Base-by-base conservation (phyloP, 495 filamentous ascomycete genomes). In the Bombardia bombarda region DNA sequence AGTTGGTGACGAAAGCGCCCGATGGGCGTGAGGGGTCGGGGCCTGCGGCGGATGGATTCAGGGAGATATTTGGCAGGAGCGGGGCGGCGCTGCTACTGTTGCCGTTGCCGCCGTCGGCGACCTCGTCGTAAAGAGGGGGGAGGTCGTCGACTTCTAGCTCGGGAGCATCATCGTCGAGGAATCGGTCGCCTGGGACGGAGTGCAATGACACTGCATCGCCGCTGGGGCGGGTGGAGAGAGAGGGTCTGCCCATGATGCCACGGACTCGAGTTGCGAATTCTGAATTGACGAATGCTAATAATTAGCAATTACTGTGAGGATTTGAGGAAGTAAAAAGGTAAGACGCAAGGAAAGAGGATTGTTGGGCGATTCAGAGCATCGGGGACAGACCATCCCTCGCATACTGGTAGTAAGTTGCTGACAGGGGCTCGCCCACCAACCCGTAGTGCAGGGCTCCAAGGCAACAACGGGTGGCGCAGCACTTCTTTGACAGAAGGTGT, bases 91-190 rank as follows among this genome's bases (percentile, higher is more conserved):
- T 53, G 46, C 45, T 49, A 32, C 33, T 47, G 37, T 17, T 43
- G 12, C 22, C 21, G 8, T 46, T 26, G 12, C 42, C 42, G 12
- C 22, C 21, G 8, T 46, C 31, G 12, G 40, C 42, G 16, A 49
- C 42, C 16, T 50, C 51, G 13, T 66, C 62, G 44, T 66, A 66
- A 20, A 62, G 60, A 0, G 62, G 62, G 2, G 60, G 62, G 13
- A 66, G 51, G 28, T 64, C 60, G 38, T 63, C 58, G 30, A 49
- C 26, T 17, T 49, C 39, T 9, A 62, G 44, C 21, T 62, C 61
- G 7, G 58, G 48, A 2, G 51, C 52, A 40, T 66, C 56, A 17
- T 63, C 47, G 43, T 64, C 60, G 20, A 54, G 43, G 20, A 32
- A 47, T 4, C 56, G 56, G 23, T 52, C 42, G 23, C 47, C 36